Evolutionary conservation across 768 basidiomycete species (phyloP), one percentile per base, ranked within the genome.

Genomic region (Calocera viscosa): DNA sequence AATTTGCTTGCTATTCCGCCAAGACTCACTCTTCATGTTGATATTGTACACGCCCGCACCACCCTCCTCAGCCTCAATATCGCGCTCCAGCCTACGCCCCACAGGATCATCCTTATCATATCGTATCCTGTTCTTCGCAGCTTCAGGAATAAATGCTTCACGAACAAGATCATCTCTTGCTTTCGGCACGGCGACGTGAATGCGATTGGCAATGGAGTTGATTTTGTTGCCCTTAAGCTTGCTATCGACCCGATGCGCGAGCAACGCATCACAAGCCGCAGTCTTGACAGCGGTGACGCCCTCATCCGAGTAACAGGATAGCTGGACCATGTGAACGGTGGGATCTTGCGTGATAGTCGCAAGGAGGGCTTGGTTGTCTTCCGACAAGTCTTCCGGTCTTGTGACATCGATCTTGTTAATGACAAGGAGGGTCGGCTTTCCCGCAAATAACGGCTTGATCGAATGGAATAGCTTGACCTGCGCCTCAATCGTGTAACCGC

Each of bases 381-480:
- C 79, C 14, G 84, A 76, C 28, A 98, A 83, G 72, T 97, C 93
- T 43, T 90, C 88, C 30, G 94, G 84, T 63, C 93, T 87, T 72
- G 80, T 89, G 67, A 98, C 87, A 74, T 99, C 96, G 72, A 94
- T 87, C 83, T 99, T 99, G 85, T 99, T 99, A 77, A 97, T 87
- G 72, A 97, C 94, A 38, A 99, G 86, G 67, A 99, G 72, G 53
- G 88, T 90, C 43, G 94, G 95, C 77, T 98, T 98, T 76, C 88
- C 89, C 65, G 82, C 80, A 78, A 99, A 99, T 63, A 99, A 84
- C 40, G 96, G 96, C 78, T 97, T 97, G 80, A 99, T 97, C 64
- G 96, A 98, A 76, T 97, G 91, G 86, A 94, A 98, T 70, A 98
- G 86, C 81, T 96, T 90, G 82, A 92, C 92, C 83, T 94, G 94